Percentiles rank a stretch among this genome's conserved stretches.
Conservation (phyloP, 2,329 filamentous ascomycete species). For the Pestalotiopsis sp. region DNA sequence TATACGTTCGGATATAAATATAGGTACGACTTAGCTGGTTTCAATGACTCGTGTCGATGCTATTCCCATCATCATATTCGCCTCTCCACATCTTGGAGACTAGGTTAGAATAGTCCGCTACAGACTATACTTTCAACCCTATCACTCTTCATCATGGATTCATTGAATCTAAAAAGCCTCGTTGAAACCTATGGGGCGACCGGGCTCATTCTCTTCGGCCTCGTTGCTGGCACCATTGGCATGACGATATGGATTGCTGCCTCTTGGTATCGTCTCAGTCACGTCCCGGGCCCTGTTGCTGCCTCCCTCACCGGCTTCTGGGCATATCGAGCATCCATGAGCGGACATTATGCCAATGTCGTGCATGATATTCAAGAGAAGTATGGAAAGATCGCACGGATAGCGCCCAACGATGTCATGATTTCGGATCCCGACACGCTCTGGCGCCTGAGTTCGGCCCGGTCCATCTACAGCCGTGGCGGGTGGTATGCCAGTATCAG, state of each 20-base stretch:
- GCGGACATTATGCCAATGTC: neutral
- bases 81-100: too few species aligned
- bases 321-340: neutral
- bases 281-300: conserved; percentile 1
- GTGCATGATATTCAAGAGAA: neutral
- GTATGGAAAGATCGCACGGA: conserved; percentile 10
- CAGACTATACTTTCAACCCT: neutral
- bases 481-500: conserved; percentile 3
- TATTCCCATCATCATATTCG: neutral
- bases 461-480: conserved; percentile 4
- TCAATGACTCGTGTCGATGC: neutral
- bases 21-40: too few species aligned
- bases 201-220: neutral
- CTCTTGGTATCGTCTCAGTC: conserved; percentile 6
- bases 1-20: too few species aligned
- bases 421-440: conserved; percentile 10
- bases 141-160: neutral
- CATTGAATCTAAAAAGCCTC: neutral
- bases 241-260: neutral
- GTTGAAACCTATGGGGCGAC: neutral
- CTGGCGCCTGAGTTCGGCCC: conserved; percentile 11
- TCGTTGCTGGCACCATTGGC: neutral
- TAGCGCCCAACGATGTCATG: conserved; percentile 5
- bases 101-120: neutral
- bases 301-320: conserved; percentile 11